Base-by-base conservation (phyloP, 352 stramenopile species). In the Blastocystis sp. region DNA sequence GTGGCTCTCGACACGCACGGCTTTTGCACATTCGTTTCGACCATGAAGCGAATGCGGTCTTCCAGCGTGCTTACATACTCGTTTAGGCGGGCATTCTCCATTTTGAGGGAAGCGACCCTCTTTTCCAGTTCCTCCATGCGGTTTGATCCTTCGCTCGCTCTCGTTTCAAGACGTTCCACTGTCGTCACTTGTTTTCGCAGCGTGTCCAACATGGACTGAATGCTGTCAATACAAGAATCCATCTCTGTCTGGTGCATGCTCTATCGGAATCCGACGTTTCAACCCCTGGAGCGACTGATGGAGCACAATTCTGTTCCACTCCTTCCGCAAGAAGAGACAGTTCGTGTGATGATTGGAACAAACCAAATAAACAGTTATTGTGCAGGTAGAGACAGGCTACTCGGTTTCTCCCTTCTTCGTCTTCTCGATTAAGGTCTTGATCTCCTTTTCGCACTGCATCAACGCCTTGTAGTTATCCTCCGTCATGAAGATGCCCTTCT, bases 401-500 rank as follows among this genome's bases (percentile, higher is more conserved):
- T 0, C 10, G 17, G 74, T 82, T 45, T 82, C 74, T 53, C 74
- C 74, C 61, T 69, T 82, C 56, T 82, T 82, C 53, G 59, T 62
- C 45, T 82, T 82, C 28, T 82, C 74, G 19, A 82, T 82, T 28
- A 82, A 59, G n/a, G 28, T 61, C 74, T 82, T 82, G 34, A 82
- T 62, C 9, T 56, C 21, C n/a, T 43, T 59, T 67, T 82, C 74
- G 53, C 74, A 82, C 59, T 66, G 17, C 74, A 82, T 82, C 53
- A 82, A 38, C 34, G 74, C 74, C 38, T 82, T 82, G 38, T 82
- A 82, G 38, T 82, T 82, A 14, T 82, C 74, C n/a, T 82, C 74
- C 0, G 74, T 82, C 28, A 82, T 40, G 45, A 82, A 82, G 74
- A 82, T 82, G 10, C 74, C 74, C 56, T 82, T 82, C 52, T 82